Conservation (phyloP, 768 basidiomycete species). For the Suillus weaverae region DNA sequence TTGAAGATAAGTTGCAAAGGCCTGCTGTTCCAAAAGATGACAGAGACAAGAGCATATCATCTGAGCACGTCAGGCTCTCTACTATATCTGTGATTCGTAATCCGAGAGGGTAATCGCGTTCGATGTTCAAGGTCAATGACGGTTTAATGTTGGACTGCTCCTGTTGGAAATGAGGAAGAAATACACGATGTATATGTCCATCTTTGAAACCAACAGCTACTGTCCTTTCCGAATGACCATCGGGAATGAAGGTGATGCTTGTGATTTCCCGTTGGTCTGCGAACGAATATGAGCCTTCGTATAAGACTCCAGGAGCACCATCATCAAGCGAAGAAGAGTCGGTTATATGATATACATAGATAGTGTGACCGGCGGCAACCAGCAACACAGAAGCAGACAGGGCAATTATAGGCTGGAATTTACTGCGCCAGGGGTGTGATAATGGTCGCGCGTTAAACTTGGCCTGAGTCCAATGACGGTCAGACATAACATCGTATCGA, state of each 20-base stretch:
- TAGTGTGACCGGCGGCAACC: slow-evolving; percentile 56
- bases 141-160: slow-evolving; percentile 9
- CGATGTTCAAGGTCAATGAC: slow-evolving; percentile 19
- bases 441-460: slow-evolving; percentile 66
- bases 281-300: slow-evolving; percentile 49
- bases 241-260: slow-evolving; percentile 48
- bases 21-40: slow-evolving; percentile 55
- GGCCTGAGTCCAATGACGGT: slow-evolving; percentile 50
- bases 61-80: slow-evolving; percentile 54
- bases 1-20: slow-evolving; percentile 32
- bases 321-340: slow-evolving; percentile 1
- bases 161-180: slow-evolving; percentile 25
- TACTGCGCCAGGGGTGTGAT: slow-evolving; percentile 56
- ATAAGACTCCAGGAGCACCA: slow-evolving; percentile 20
- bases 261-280: slow-evolving; percentile 52
- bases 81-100: slow-evolving; percentile 48
- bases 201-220: slow-evolving; percentile 61
- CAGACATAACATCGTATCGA: slow-evolving; percentile 52
- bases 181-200: slow-evolving; percentile 54
- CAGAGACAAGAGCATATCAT: slow-evolving; percentile 50
- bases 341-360: slow-evolving; percentile 60
- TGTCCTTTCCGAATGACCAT: slow-evolving; percentile 42
- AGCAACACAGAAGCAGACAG: slow-evolving; percentile 55
- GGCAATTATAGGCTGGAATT: slow-evolving; percentile 56
- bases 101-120: slow-evolving; percentile 24